Evolutionary conservation across 2,329 filamentous ascomycete species (phyloP).

Genomic region (Tolypocladium pustulatum): DNA sequence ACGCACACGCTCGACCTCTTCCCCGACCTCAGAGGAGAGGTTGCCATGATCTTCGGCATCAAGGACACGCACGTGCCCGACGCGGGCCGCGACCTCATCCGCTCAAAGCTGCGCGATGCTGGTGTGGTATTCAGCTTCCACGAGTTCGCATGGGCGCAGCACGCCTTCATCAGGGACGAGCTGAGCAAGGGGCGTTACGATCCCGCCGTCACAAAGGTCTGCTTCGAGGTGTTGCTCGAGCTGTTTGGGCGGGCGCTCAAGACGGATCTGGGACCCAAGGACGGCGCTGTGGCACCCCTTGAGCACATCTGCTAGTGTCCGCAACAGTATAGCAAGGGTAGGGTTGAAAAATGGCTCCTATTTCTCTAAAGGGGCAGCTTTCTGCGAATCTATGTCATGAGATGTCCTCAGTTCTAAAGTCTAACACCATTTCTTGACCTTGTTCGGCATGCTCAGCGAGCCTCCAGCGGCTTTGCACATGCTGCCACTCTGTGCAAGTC

Average conservation of each 20-base stretch:
- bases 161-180: conserved; percentile 91
- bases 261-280: conserved; percentile 63
- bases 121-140: conserved; percentile 71
- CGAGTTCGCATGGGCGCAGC: conserved; percentile 88
- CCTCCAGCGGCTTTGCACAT: neutral
- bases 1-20: conserved; percentile 44
- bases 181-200: conserved; percentile 90
- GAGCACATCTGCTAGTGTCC: conserved; percentile 58
- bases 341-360: too few species aligned
- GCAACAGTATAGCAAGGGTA: too few species aligned
- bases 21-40: conserved; percentile 65
- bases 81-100: conserved; percentile 71
- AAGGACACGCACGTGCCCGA: conserved; percentile 84
- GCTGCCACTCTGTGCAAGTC: neutral
- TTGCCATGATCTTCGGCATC: conserved; percentile 86
- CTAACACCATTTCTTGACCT: neutral
- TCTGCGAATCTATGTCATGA: neutral
- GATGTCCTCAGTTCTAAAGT: neutral
- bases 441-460: neutral
- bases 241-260: conserved; percentile 71
- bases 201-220: conserved; percentile 73
- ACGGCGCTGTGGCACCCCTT: conserved; percentile 48
- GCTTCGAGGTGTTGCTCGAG: conserved; percentile 84
- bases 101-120: conserved; percentile 67
- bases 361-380: neutral